Evolutionary conservation across 768 basidiomycete genomes (phyloP), one percentile per base, ranked within the genome.

Genomic region (Crepidotus variabilis): DNA sequence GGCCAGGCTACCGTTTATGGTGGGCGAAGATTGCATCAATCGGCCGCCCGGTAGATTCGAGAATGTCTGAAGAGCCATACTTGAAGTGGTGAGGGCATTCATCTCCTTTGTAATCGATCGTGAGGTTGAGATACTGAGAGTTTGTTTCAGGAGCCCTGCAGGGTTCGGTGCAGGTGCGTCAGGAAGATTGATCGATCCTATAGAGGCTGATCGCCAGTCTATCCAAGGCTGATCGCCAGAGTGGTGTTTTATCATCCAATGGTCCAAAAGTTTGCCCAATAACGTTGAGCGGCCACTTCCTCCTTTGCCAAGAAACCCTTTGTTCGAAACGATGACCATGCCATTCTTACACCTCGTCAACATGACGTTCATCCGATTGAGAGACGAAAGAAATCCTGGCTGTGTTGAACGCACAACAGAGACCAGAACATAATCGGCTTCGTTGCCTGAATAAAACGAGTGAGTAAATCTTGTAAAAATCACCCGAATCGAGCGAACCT

Each of bases 361-460:
- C 72, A 81, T 71, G 52, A 84, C 82, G 59, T 84, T 84, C 68
- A 79, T 72, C 35, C 83, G 73, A 20, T 77, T 70, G 20, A 61
- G 34, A 1, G 75, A 75, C 2, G 61, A 59, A 23, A 84, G 67
- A 65, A 84, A 84, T 0, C 83, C 83, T 2, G 75, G 68, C 10
- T 54, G 43, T 2, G 62, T 61, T 0, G 81, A 78, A 22, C 82
- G 71, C 7, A 82, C 80, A 20, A 76, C 69, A 2, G 82, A 82
- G 1, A 84, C 62, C 6, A 83, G 61, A 11, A 83, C 71, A 55
- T 71, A 81, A 43, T 76, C 71, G 5, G 69, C 74, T 66, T 83
- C 82, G 58, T 83, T 83, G 0, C 82, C 81, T 81, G 54, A 46
- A 20, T 16, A 51, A 34, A 10, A 2, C 39, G 39, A 28, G 28